Evolutionary conservation across 805 yeast species (phyloP).

Genomic region (Metschnikowia kunwiensis): DNA sequence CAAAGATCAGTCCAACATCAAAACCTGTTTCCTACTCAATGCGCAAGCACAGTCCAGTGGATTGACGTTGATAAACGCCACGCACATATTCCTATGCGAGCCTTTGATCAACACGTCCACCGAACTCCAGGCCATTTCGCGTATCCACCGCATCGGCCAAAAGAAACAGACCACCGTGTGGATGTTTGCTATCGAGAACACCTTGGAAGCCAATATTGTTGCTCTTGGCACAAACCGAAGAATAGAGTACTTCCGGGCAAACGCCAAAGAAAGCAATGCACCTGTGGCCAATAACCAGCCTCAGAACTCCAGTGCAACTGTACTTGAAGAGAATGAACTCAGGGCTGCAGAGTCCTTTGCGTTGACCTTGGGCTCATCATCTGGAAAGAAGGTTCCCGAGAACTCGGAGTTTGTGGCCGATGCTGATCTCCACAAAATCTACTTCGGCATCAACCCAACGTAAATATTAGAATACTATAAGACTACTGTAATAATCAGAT

Average conservation of each 20-base stretch:
- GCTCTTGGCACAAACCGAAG: constrained; percentile 63
- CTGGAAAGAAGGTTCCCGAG: constrained; percentile 7
- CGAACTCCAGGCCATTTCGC: constrained; percentile 87
- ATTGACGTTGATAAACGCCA: constrained; percentile 84
- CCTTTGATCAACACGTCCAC: constrained; percentile 85
- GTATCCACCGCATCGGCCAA: constrained; percentile 94
- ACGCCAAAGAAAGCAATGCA: constrained; percentile 12
- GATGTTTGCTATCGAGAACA: constrained; percentile 80
- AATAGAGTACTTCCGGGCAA: constrained; percentile 34
- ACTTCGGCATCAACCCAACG: constrained; percentile 12
- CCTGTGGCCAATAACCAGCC: neutral
- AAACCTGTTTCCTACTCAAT: constrained; percentile 84
- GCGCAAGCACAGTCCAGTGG: constrained; percentile 91
- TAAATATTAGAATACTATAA: neutral
- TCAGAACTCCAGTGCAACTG: neutral
- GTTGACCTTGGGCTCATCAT: constrained; percentile 11
- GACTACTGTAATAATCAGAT: constrained; percentile 5
- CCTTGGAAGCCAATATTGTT: constrained; percentile 87
- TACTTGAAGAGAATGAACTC: constrained; percentile 14
- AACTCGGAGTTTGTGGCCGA: constrained; percentile 15
- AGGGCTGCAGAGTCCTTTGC: constrained; percentile 21
- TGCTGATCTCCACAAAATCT: constrained; percentile 13
- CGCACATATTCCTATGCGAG: constrained; percentile 88
- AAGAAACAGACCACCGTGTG: constrained; percentile 77
- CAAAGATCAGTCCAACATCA: constrained; percentile 49